Conservation (phyloP, 1,284 basidiomycete species). For the Pascua guehoae region DNA sequence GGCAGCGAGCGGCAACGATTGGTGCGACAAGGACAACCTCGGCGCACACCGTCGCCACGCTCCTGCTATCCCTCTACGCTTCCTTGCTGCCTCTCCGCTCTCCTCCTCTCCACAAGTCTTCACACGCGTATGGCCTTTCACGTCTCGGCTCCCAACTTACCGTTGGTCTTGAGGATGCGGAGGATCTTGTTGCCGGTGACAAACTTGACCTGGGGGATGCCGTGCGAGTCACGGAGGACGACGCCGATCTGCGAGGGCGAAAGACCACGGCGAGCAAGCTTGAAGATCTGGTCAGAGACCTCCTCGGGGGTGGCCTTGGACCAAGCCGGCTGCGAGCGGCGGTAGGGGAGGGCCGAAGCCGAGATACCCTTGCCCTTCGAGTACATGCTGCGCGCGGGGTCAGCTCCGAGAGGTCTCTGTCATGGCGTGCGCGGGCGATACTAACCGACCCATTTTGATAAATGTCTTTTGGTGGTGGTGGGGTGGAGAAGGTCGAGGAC, state of each 20-base stretch:
- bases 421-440: background rate
- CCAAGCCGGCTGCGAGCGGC: conserved; percentile 91
- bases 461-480: conserved; percentile 2
- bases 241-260: conserved; percentile 99
- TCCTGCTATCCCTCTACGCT: no score
- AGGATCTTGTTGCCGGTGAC: conserved; percentile 99
- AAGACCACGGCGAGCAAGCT: conserved; percentile 95
- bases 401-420: background rate
- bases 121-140: background rate
- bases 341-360: conserved; percentile 96
- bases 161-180: conserved; percentile 92
- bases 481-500: conserved; percentile 9
- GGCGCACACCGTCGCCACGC: background rate
- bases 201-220: conserved; percentile 91
- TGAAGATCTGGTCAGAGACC: conserved; percentile 92
- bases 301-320: conserved; percentile 95
- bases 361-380: conserved; percentile 86
- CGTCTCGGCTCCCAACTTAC: conserved; percentile 54
- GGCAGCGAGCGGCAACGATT: background rate
- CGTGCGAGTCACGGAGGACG: conserved; percentile 94
- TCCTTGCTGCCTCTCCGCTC: no score
- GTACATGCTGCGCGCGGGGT: background rate
- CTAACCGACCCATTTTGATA: conserved; percentile 12
- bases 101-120: background rate
- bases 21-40: background rate